phyloP scores from a whole-genome alignment of 139 green algal genomes.

The Asterochloris erici region DNA sequence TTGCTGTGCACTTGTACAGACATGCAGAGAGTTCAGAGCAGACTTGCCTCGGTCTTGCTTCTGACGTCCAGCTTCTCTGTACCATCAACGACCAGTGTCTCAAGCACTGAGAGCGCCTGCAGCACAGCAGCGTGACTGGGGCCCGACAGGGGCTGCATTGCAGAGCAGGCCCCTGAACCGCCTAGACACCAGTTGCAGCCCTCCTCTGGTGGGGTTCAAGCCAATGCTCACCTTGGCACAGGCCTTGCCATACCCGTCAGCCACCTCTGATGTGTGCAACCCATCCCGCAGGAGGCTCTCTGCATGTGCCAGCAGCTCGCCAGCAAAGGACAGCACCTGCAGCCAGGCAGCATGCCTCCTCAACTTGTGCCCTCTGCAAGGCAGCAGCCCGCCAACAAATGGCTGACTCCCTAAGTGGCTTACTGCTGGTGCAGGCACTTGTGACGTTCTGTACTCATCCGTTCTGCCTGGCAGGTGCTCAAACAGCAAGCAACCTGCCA shows the following conservation, averaged over 20 bases:
- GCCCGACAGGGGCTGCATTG: not conserved
- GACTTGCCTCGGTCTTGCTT: slow-evolving; percentile 46
- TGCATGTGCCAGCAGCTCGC: slow-evolving; percentile 88
- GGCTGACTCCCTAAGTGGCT: too few species aligned
- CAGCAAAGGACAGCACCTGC: slow-evolving; percentile 76
- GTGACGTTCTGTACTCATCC: too few species aligned
- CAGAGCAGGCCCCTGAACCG: not conserved
- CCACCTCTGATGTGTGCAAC: slow-evolving; percentile 90
- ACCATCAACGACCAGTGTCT: slow-evolving; percentile 73
- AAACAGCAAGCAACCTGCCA: too few species aligned
- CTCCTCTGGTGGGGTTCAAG: not conserved
- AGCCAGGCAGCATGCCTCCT: not conserved
- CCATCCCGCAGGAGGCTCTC: slow-evolving; percentile 89
- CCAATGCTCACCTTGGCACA: slow-evolving; percentile 46
- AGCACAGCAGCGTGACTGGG: not conserved
- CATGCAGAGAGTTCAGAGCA: not conserved
- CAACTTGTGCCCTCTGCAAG: not conserved
- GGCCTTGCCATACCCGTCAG: slow-evolving; percentile 91
- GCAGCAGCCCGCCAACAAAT: too few species aligned
- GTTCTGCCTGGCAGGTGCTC: too few species aligned
- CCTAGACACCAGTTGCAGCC: not conserved
- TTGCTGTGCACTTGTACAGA: too few species aligned
- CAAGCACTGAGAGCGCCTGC: slow-evolving; percentile 81
- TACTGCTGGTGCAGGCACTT: too few species aligned
- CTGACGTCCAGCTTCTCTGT: slow-evolving; percentile 81